A percentile compares a stretch with the other conserved stretches of the same genome.
Evolutionary conservation across 2,329 filamentous ascomycete species (phyloP).

Genomic region (Ramularia endophylla): DNA sequence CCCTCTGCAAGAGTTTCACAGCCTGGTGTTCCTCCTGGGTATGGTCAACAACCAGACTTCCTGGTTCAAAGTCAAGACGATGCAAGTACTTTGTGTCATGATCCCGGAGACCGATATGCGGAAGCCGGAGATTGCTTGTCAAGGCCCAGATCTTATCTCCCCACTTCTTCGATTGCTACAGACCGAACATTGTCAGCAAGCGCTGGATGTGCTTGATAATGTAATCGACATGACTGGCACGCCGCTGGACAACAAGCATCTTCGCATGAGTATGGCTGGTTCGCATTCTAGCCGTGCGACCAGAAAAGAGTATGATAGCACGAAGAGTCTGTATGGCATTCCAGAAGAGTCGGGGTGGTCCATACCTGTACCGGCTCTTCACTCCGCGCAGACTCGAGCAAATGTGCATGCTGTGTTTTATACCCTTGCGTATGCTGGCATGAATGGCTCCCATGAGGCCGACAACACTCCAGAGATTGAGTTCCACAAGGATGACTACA

Average conservation of each 20-base stretch:
- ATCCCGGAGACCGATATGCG: conserved; percentile 92
- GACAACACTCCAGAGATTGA: conserved; percentile 79
- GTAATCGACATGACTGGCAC: conserved; percentile 87
- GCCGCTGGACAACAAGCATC: conserved; percentile 86
- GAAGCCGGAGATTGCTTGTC: conserved; percentile 78
- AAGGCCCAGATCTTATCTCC: conserved; percentile 92
- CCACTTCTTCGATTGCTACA: conserved; percentile 83
- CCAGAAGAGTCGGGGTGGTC: conserved; percentile 96
- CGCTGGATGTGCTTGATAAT: conserved; percentile 83
- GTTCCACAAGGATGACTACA: conserved; percentile 83
- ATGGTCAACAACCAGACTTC: conserved; percentile 80
- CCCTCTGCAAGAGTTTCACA: conserved; percentile 73
- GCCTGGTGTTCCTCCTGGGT: conserved; percentile 84
- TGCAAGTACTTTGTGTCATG: conserved; percentile 79
- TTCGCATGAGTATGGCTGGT: conserved; percentile 97
- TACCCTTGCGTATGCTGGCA: conserved; percentile 47
- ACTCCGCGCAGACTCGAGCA: conserved; percentile 76
- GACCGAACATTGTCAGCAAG: conserved; percentile 89
- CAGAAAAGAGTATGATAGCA: conserved; percentile 90
- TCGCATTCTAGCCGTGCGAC: conserved; percentile 72
- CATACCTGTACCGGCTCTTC: conserved; percentile 83
- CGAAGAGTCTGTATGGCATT: conserved; percentile 92
- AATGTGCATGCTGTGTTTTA: conserved; percentile 98
- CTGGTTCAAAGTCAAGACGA: conserved; percentile 89
- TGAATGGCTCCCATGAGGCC: conserved; percentile 45